A percentile compares a stretch with the other conserved stretches of the same genome.
These are phyloP conservation scores for Capsicum rhomboideum DNA, from an alignment of 257 asterid genomes.

Conservation along the genomic window DNA sequence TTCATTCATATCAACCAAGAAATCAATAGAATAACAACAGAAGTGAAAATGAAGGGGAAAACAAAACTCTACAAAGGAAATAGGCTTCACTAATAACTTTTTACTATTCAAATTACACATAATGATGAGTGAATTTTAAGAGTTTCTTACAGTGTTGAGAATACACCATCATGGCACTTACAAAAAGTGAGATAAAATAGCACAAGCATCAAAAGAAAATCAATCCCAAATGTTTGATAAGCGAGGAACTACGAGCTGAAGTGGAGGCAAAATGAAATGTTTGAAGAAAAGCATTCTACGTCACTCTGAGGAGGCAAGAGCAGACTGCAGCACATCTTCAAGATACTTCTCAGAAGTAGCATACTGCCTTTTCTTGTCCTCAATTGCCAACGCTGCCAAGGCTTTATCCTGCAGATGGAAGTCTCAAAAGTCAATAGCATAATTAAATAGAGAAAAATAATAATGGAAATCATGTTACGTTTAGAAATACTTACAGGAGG, in stretches of 20 bases:
- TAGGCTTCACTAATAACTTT: neutral
- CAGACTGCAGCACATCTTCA: slow-evolving; percentile 95
- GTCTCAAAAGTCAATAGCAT: neutral
- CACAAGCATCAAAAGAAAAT: neutral
- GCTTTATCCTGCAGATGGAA: slow-evolving; percentile 73
- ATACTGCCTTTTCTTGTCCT: slow-evolving; percentile 89
- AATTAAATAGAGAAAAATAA: neutral
- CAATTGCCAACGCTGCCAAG: slow-evolving; percentile 88
- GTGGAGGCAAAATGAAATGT: neutral
- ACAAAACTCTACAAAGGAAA: neutral
- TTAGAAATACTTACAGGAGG: slow-evolving; percentile 62
- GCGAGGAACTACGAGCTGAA: neutral
- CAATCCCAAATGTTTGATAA: neutral
- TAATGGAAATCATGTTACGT: neutral
- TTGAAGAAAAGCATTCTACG: neutral
- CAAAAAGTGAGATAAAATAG: neutral
- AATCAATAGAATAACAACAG: too few relatives aligned
- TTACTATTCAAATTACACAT: neutral
- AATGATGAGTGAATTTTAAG: neutral
- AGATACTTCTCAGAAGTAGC: slow-evolving; percentile 96
- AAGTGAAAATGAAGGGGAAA: neutral
- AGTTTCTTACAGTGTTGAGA: neutral
- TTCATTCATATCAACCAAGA: too few relatives aligned
- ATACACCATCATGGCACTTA: neutral
- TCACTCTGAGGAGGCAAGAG: slow-evolving; percentile 77